phyloP scores from a whole-genome alignment of 2,329 filamentous ascomycete genomes.

The Arthrocladium fulminans region DNA sequence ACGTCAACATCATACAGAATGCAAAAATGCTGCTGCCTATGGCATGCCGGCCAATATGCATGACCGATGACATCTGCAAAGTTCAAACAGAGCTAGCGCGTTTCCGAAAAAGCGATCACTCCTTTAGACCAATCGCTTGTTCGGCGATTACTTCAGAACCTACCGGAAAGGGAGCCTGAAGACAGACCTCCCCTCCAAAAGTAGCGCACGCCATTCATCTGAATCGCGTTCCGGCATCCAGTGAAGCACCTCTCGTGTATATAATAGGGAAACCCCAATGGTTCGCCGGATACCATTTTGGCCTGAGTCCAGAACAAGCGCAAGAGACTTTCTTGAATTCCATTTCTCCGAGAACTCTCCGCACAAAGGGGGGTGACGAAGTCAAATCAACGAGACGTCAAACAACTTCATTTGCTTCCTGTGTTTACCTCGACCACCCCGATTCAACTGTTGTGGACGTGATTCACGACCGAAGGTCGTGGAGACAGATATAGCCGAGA shows the following conservation, averaged over 20 bases:
- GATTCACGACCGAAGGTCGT: neutral
- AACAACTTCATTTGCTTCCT: constrained; percentile 8
- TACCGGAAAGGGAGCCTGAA: too few species aligned
- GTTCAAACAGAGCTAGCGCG: neutral
- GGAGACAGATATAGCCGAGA: neutral
- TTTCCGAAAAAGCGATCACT: neutral
- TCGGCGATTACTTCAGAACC: neutral
- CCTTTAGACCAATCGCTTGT: neutral
- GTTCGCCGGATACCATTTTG: neutral
- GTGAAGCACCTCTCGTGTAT: too few species aligned
- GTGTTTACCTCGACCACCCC: too few species aligned
- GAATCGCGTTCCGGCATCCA: too few species aligned
- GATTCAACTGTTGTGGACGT: too few species aligned
- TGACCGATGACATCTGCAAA: neutral
- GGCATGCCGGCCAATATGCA: neutral
- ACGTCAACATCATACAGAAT: neutral
- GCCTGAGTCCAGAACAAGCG: neutral
- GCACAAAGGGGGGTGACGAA: neutral
- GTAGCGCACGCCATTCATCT: too few species aligned
- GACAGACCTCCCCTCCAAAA: too few species aligned
- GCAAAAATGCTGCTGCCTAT: neutral
- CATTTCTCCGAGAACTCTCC: neutral
- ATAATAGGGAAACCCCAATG: too few species aligned
- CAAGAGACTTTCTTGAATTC: neutral
- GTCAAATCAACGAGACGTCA: neutral